These are phyloP conservation scores for Fusarium goolgardi DNA, from an alignment of 2,329 filamentous ascomycete species.

Conservation along the genomic window DNA sequence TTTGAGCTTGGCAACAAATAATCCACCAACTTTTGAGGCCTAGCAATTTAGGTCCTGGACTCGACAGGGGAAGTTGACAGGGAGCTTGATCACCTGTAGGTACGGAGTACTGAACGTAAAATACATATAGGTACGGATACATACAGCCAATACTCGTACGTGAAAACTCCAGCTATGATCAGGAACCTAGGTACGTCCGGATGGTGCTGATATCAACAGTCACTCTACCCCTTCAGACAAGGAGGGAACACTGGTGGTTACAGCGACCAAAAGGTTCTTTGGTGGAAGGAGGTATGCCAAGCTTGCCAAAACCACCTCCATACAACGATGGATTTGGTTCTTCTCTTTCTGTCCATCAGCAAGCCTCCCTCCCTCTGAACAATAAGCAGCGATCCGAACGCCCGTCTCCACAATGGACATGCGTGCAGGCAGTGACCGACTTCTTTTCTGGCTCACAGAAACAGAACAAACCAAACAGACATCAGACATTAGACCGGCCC, in stretches of 20 bases:
- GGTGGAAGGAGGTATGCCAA: background rate
- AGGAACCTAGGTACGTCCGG: background rate
- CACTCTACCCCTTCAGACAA: background rate
- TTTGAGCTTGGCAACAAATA: constrained; percentile 26
- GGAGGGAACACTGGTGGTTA: background rate
- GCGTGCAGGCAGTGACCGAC: background rate
- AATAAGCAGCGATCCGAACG: constrained; percentile 12
- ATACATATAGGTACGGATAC: background rate
- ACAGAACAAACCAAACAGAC: constrained; percentile 17
- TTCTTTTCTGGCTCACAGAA: constrained; percentile 19
- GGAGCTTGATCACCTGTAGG: constrained; percentile 15
- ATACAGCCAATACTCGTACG: background rate
- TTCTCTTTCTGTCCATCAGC: background rate
- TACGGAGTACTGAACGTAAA: background rate
- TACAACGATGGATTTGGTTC: background rate
- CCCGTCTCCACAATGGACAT: constrained; percentile 12
- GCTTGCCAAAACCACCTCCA: background rate
- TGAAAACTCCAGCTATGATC: constrained; percentile 4
- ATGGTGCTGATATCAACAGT: background rate
- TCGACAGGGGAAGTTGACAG: constrained; percentile 26
- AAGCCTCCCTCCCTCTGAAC: background rate
- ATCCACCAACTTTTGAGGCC: constrained; percentile 19
- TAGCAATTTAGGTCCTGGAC: constrained; percentile 13
- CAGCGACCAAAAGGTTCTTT: background rate
- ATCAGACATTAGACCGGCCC: constrained; percentile 2